Evolutionary conservation across 2,329 filamentous ascomycete species (phyloP).

Genomic region (Penicillium sp.): DNA sequence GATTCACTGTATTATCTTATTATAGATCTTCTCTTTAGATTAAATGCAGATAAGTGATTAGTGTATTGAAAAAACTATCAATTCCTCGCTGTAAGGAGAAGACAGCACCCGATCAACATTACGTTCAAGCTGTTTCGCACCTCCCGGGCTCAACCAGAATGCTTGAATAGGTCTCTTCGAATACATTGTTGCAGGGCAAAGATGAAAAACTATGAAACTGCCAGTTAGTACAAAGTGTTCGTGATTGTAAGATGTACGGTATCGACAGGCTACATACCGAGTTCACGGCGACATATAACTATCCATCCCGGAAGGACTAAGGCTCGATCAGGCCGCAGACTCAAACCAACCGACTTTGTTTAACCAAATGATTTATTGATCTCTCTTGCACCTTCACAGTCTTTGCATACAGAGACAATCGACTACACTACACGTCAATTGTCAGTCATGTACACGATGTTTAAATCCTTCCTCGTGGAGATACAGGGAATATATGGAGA

Average conservation of each 20-base stretch:
- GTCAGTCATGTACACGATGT: neutral
- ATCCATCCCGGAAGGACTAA: neutral
- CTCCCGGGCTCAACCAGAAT: neutral
- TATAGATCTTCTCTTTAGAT: too few relatives aligned
- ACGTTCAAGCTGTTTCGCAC: conserved; percentile 3
- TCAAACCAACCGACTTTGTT: too few relatives aligned
- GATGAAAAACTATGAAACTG: neutral
- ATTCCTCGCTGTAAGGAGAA: neutral
- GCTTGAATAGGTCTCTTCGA: neutral
- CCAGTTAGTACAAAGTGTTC: neutral
- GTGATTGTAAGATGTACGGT: neutral
- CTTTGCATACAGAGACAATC: neutral
- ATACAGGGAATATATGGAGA: too few relatives aligned
- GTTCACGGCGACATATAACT: neutral
- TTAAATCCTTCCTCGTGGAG: neutral
- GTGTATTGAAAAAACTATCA: neutral
- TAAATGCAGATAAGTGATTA: neutral
- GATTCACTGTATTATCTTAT: neutral
- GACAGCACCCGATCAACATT: neutral
- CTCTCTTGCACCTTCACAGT: too few relatives aligned
- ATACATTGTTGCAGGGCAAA: neutral
- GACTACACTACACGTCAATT: neutral
- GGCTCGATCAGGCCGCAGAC: neutral
- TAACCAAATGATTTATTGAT: too few relatives aligned
- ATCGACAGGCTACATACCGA: neutral